phyloP scores from a whole-genome alignment of 2,329 filamentous ascomycete genomes.

The Xylariales sp. region DNA sequence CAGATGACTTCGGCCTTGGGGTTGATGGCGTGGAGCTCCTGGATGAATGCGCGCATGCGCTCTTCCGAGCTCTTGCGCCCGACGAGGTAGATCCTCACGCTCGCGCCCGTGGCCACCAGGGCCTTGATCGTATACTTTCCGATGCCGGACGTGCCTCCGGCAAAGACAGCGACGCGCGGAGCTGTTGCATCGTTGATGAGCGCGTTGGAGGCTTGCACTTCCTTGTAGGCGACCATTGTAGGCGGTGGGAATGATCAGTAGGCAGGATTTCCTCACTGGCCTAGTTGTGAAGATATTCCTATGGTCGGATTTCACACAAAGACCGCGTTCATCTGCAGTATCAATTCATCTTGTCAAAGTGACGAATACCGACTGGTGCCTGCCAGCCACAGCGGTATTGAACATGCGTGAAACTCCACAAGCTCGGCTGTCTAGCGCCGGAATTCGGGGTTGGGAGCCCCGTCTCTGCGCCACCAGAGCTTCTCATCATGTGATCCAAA shows the following conservation, averaged over 20 bases:
- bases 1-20: conserved; percentile 36
- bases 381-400: too few species aligned
- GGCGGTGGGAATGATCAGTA: background rate
- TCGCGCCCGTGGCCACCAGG: conserved; percentile 28
- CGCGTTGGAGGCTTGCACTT: conserved; percentile 33
- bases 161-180: conserved; percentile 36
- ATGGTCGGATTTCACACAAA: too few species aligned
- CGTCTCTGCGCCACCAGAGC: too few species aligned
- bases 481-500: too few species aligned
- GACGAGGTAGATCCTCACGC: conserved; percentile 35
- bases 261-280: background rate
- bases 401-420: too few species aligned
- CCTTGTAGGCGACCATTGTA: conserved; percentile 30
- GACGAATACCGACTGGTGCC: too few species aligned
- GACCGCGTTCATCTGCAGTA: too few species aligned
- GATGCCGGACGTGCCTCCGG: conserved; percentile 42
- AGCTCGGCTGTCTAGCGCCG: too few species aligned
- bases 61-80: conserved; percentile 33
- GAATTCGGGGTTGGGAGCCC: too few species aligned
- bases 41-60: conserved; percentile 25
- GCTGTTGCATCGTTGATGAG: conserved; percentile 30
- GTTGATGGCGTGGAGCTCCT: conserved; percentile 30
- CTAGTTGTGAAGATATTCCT: too few species aligned
- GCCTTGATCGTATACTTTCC: conserved; percentile 34
- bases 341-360: too few species aligned